A percentile compares a stretch with the other conserved stretches of the same genome.
phyloP scores from a whole-genome alignment of 2,329 filamentous ascomycete genomes.

The Diaporthe batatas region DNA sequence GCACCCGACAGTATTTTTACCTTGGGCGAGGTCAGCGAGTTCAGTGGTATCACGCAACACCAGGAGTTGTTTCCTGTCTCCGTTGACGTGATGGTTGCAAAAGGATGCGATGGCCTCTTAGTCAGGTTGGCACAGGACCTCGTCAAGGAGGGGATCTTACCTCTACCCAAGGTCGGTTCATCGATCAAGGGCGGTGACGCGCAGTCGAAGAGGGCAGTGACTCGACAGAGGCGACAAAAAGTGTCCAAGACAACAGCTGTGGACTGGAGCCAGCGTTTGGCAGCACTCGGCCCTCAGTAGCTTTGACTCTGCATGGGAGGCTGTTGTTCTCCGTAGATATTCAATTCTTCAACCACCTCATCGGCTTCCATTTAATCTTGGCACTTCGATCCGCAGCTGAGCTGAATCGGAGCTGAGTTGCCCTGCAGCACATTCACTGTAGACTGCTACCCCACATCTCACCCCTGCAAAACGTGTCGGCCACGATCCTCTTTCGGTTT shows the following conservation, averaged over 20 bases:
- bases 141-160: not conserved
- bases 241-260: not conserved
- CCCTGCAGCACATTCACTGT: not conserved
- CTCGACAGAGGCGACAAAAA: not conserved
- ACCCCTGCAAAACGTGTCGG: not conserved
- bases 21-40: constrained; percentile 3
- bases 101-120: not conserved
- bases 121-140: not conserved
- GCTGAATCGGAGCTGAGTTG: not conserved
- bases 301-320: not conserved
- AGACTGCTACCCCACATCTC: not conserved
- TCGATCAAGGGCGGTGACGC: not conserved
- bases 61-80: not conserved
- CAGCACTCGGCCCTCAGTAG: not conserved
- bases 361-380: not conserved
- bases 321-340: not conserved
- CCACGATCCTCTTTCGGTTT: constrained; percentile 1
- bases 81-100: not conserved
- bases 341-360: not conserved
- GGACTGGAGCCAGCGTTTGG: not conserved
- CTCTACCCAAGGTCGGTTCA: not conserved
- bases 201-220: not conserved
- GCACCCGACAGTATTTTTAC: not conserved
- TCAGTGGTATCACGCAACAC: not conserved
- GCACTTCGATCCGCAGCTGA: not conserved